Conservation (phyloP, 345 rosid species). For the Trapa incisa region DNA sequence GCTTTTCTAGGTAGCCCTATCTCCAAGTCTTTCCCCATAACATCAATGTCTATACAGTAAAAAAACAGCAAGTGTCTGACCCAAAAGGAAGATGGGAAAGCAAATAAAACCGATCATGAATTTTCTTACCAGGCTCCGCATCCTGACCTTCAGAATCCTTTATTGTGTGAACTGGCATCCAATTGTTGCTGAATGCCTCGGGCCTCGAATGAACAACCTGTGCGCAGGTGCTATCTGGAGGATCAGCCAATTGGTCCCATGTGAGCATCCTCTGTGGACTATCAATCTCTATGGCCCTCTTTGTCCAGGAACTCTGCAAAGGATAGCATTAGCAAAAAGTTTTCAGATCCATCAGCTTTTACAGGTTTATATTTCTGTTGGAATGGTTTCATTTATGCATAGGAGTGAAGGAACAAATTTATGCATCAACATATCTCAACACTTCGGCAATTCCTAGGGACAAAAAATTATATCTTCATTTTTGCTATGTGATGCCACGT, state of each 20-base stretch:
- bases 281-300: conserved; percentile 24
- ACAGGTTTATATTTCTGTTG: neutral
- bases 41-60: conserved; percentile 12
- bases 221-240: conserved; percentile 24
- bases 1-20: conserved; percentile 16
- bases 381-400: neutral
- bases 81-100: conserved; percentile 1
- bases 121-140: conserved; percentile 21
- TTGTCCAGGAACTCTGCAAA: conserved; percentile 39
- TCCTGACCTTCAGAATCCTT: conserved; percentile 15
- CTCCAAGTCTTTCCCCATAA: conserved; percentile 28
- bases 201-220: conserved; percentile 24
- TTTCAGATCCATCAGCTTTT: neutral
- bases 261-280: conserved; percentile 20
- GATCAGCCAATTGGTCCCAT: conserved; percentile 22
- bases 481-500: too few species aligned
- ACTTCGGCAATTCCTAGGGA: too few species aligned
- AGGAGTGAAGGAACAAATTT: too few species aligned
- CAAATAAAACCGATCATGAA: neutral
- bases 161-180: conserved; percentile 21
- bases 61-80: conserved; percentile 8
- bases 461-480: too few species aligned
- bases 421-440: too few species aligned
- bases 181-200: conserved; percentile 20
- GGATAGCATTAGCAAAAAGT: neutral